A percentile compares a stretch with the other conserved stretches of the same genome.
Evolutionary conservation across 164 flowering plant genomes (phyloP).

Genomic region (Buxus sempervirens): DNA sequence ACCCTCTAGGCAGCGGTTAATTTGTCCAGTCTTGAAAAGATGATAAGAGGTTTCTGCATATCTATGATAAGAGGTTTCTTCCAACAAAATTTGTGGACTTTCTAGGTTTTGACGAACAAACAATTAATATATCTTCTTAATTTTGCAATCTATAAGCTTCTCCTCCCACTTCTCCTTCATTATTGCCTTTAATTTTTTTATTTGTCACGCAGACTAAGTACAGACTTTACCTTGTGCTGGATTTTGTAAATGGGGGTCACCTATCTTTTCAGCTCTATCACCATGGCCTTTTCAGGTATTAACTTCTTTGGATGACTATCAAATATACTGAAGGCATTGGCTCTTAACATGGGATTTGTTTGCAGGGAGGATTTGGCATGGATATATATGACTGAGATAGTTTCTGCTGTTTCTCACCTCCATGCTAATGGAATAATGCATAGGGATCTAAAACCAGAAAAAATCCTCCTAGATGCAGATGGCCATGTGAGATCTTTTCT

Average conservation of each 20-base stretch:
- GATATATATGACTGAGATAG: conserved; percentile 75
- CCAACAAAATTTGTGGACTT: too few species aligned
- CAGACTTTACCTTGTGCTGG: conserved; percentile 56
- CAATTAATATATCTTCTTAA: too few species aligned
- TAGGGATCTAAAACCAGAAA: conserved; percentile 89
- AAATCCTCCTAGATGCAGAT: conserved; percentile 73
- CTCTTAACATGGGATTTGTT: conserved; percentile 15
- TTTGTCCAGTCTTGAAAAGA: too few species aligned
- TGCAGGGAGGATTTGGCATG: conserved; percentile 82
- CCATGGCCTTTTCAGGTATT: conserved; percentile 65
- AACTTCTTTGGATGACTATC: neutral
- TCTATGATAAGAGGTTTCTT: too few species aligned
- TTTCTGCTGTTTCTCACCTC: conserved; percentile 81
- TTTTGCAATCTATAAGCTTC: neutral
- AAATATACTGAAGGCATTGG: neutral
- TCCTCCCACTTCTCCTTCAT: too few species aligned
- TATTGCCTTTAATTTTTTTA: neutral
- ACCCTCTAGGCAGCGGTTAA: too few species aligned
- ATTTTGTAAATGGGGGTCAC: conserved; percentile 67
- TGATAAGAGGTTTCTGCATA: too few species aligned
- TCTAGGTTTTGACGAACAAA: too few species aligned
- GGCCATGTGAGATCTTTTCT: conserved; percentile 49
- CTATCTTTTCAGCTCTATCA: conserved; percentile 66
- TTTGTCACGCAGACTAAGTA: conserved; percentile 51
- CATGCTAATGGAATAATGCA: conserved; percentile 86